Evolutionary conservation across 2,329 filamentous ascomycete species (phyloP).

Genomic region (Phyllosticta citribraziliensis): DNA sequence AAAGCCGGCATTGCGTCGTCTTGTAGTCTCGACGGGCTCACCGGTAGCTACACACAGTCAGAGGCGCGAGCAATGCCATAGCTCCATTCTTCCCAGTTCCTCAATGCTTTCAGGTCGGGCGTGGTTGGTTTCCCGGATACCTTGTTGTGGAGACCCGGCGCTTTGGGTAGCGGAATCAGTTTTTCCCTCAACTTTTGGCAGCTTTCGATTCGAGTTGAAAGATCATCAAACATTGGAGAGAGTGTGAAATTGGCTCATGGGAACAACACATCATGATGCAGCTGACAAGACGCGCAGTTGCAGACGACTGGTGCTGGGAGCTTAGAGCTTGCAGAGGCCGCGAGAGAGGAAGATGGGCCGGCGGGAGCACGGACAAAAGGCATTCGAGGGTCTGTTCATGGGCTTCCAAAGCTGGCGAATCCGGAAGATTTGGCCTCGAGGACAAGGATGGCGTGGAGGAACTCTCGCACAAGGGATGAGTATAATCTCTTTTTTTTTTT

Average conservation of each 20-base stretch:
- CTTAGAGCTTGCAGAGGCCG: slow-evolving; percentile 1
- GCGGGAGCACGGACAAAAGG: neutral
- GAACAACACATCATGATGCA: slow-evolving; percentile 8
- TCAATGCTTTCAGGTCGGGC: slow-evolving; percentile 22
- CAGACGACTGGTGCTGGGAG: slow-evolving; percentile 5
- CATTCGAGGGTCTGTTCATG: neutral
- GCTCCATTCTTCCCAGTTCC: slow-evolving; percentile 8
- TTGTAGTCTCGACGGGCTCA: slow-evolving; percentile 19
- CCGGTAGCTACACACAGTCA: neutral
- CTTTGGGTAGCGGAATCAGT: slow-evolving; percentile 27
- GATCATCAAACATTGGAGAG: slow-evolving; percentile 10
- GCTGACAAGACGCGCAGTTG: slow-evolving; percentile 9
- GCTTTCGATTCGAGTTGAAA: slow-evolving; percentile 11
- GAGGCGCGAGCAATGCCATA: slow-evolving; percentile 5
- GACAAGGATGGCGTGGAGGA: neutral
- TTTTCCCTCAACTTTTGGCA: slow-evolving; percentile 8
- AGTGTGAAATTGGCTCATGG: slow-evolving; percentile 7
- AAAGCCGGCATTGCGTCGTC: slow-evolving; percentile 26
- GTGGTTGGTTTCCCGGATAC: slow-evolving; percentile 28
- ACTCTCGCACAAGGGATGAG: slow-evolving; percentile 1
- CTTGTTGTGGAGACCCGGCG: slow-evolving; percentile 26
- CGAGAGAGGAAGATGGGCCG: neutral
- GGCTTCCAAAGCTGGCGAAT: neutral
- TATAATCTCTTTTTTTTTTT: slow-evolving; percentile 3
- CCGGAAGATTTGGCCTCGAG: neutral